Percentiles rank a stretch among this genome's conserved stretches.
Evolutionary conservation across 805 yeast genomes (phyloP).

Genomic region (Starmera dryadoides): DNA sequence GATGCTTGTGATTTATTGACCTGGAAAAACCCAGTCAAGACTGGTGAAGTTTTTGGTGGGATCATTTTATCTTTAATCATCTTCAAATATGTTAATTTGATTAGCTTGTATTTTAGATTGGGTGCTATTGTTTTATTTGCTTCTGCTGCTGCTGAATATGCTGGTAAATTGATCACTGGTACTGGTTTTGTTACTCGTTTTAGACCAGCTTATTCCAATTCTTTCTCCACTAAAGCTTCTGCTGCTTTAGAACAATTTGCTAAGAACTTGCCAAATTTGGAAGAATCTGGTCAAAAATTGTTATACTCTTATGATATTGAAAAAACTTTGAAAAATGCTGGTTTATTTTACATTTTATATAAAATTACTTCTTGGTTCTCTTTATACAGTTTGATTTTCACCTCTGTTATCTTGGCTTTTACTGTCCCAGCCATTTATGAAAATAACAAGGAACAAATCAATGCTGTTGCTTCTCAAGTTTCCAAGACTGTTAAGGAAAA

Average conservation of each 20-base stretch:
- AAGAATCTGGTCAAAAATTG: slow-evolving; percentile 46
- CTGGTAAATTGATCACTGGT: slow-evolving; percentile 67
- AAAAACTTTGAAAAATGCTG: slow-evolving; percentile 67
- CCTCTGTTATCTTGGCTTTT: slow-evolving; percentile 56
- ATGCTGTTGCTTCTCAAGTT: slow-evolving; percentile 46
- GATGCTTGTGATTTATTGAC: slow-evolving; percentile 38
- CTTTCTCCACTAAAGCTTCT: slow-evolving; percentile 29
- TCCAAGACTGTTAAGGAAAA: slow-evolving; percentile 43
- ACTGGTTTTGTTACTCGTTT: slow-evolving; percentile 72
- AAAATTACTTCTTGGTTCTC: slow-evolving; percentile 72
- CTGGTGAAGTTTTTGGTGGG: slow-evolving; percentile 71
- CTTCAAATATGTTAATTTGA: slow-evolving; percentile 55
- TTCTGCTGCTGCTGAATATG: slow-evolving; percentile 72
- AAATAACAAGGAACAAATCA: slow-evolving; percentile 71
- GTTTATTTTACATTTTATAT: slow-evolving; percentile 54
- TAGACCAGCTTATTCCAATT: slow-evolving; percentile 49
- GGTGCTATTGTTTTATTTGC: slow-evolving; percentile 50
- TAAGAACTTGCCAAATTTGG: slow-evolving; percentile 40
- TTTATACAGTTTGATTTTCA: slow-evolving; percentile 56
- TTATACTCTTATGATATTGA: slow-evolving; percentile 66
- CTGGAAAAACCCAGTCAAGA: slow-evolving; percentile 69
- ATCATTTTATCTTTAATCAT: slow-evolving; percentile 47
- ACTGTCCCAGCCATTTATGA: slow-evolving; percentile 70
- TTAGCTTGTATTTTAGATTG: slow-evolving; percentile 53
- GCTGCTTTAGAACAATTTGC: slow-evolving; percentile 36